Evolutionary conservation across 1,284 basidiomycete genomes (phyloP), one percentile per base, ranked within the genome.

Genomic region (Rhodotorula sp.): DNA sequence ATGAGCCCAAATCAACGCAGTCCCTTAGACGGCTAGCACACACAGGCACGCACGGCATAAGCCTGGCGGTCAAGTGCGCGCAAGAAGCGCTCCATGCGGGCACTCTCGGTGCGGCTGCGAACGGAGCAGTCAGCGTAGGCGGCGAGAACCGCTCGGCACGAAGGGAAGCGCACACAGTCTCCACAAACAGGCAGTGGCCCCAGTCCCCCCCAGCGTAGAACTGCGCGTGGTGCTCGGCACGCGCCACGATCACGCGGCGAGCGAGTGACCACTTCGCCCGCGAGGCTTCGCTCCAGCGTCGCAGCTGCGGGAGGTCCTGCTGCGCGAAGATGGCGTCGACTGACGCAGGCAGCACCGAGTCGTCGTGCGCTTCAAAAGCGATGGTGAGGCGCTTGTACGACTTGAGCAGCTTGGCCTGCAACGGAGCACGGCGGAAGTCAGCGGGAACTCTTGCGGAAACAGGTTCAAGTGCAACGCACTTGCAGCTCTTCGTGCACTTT

Each of bases 161-260:
- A 19, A 27, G 17, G 17, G 14, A 3, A 1, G 42, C 70, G 53
- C 21, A 74, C 71, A 75, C 57, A 5, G 66, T 72, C 41, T 67
- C 63, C 14, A 78, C 66, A 21, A 77, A 78, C 7, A 68, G 64
- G 27, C 64, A 64, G 44, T 78, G 77, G 0, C 73, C 71, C 61
- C 70, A 71, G 44, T 77, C 77, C 5, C 77, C 77, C 8, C 77
- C 77, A 7, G 67, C 68, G 50, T 76, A 78, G 61, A 77, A 78
- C 44, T 74, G 70, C 42, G 62, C 67, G 45, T 77, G 77, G 45
- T 78, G 77, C 62, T 78, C 76, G 1, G 67, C 72, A 4, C 77
- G 49, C 0, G 72, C 71, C 5, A 68, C 64, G 34, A 75, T 64
- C 12, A 74, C 74, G 10, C 77, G 50, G 25, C 67, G n/a, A 0